Evolutionary conservation across 345 rosid genomes (phyloP), one percentile per base, ranked within the genome.

Genomic region (Ceriops tagal): DNA sequence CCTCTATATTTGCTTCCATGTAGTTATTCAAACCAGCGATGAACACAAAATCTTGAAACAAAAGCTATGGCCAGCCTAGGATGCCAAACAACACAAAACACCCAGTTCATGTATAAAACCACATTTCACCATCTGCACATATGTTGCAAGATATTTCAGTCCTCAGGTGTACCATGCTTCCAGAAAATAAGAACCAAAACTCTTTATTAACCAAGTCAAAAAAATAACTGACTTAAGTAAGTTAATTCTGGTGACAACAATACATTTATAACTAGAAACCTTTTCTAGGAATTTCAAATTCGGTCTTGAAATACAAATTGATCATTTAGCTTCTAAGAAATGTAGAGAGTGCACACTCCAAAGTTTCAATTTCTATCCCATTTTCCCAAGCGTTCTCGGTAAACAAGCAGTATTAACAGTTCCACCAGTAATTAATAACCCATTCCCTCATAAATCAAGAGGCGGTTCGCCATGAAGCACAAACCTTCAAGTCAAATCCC

Each of bases 1-100:
- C 96, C 62, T 86, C 92, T 76, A 77, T 74, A 66, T 84, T 86
- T 43, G 79, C 73, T 76, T 95, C 97, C 97, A 95, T 95, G 77
- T 69, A 53, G 71, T 77, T 67, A 78, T 59, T 59, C 65, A 68
- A 68, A 47, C 57, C 59, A 78, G 71, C 67, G 28, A 53, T 69
- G 64, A 53, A 66, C 71, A 34, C 69, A 67, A 83, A 59, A 37
- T 62, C 74, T 59, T 34, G 46, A 76, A 77, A 72, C 56, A 68
- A 64, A 79, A 75, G 75, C 80, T 79, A 83, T n/a, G 27, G 76
- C 74, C 63, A 64, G 72, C 73, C 70, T 71, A 58, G 74, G 53
- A 77, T 75, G 73, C 70, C 67, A 49, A 73, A 68, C 37, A 60
- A 31, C 24, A 47, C 61, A 61, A 82, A 62, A 70, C 61, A 56